A percentile compares a stretch with the other conserved stretches of the same genome.
Conservation (phyloP, 768 basidiomycete species). For the Kwoniella sp. region DNA sequence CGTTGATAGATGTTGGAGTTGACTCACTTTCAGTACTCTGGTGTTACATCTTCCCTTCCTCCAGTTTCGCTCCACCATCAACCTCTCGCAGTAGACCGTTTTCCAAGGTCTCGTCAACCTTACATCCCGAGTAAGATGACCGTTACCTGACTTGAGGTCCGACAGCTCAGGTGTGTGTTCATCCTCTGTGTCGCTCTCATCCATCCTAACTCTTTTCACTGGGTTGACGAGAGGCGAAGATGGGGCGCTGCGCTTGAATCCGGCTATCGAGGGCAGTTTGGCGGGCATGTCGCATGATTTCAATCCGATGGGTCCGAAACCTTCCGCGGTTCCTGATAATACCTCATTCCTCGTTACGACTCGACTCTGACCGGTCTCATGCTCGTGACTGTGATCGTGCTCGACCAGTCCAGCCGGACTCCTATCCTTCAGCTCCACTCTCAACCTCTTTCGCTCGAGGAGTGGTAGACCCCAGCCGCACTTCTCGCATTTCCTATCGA, state of each 20-base stretch:
- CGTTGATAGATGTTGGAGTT: neutral
- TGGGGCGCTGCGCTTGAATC: conserved; percentile 26
- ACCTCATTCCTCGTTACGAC: conserved; percentile 43
- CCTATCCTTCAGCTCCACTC: conserved; percentile 48
- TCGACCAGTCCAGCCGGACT: conserved; percentile 40
- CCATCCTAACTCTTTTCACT: conserved; percentile 33
- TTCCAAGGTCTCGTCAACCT: conserved; percentile 87
- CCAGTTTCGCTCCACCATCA: conserved; percentile 96
- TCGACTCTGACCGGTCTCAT: conserved; percentile 13
- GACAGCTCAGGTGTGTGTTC: conserved; percentile 21
- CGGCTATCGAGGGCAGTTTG: neutral
- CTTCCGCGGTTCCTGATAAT: conserved; percentile 15
- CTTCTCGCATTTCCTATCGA: conserved; percentile 92
- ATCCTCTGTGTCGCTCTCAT: conserved; percentile 40
- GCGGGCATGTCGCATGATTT: conserved; percentile 25
- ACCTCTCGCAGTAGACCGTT: conserved; percentile 95
- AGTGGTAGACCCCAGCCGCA: conserved; percentile 97
- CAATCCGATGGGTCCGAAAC: conserved; percentile 11
- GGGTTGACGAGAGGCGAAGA: conserved; percentile 1
- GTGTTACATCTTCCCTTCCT: conserved; percentile 84
- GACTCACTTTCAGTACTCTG: conserved; percentile 67
- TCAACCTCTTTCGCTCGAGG: conserved; percentile 63
- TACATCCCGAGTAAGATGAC: conserved; percentile 35
- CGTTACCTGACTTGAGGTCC: neutral
- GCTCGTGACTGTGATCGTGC: conserved; percentile 34